Conservation (phyloP, 2,329 filamentous ascomycete genomes). For the Diaporthe aspalathi region DNA sequence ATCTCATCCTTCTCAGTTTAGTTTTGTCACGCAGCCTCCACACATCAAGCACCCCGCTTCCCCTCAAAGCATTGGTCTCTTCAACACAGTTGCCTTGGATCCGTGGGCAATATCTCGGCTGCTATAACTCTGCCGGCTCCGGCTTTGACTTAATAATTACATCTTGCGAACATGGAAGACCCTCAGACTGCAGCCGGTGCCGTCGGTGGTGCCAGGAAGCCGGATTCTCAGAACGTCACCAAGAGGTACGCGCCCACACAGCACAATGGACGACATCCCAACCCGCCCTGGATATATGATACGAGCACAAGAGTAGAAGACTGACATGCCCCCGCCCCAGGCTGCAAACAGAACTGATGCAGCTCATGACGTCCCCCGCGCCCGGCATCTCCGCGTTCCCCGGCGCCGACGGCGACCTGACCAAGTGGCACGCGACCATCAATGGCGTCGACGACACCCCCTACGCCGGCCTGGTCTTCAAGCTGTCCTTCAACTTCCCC, state of each 20-base stretch:
- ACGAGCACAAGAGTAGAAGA: neutral
- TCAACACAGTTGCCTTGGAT: neutral
- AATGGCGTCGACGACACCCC: slow-evolving; percentile 91
- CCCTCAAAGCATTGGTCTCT: slow-evolving; percentile 14
- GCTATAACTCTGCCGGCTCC: slow-evolving; percentile 7
- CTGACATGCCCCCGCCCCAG: slow-evolving; percentile 59
- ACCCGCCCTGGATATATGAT: neutral
- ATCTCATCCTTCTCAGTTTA: slow-evolving; percentile 8
- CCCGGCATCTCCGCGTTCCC: slow-evolving; percentile 97
- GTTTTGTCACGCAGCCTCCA: slow-evolving; percentile 1
- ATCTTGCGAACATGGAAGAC: slow-evolving; percentile 60
- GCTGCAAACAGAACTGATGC: slow-evolving; percentile 97
- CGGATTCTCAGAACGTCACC: slow-evolving; percentile 79
- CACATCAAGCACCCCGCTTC: neutral
- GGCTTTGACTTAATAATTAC: neutral
- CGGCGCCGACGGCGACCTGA: slow-evolving; percentile 86
- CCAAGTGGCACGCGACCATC: slow-evolving; percentile 94
- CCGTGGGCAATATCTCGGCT: neutral
- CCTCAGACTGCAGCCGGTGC: slow-evolving; percentile 71
- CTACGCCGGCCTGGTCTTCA: slow-evolving; percentile 88
- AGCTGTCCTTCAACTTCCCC: slow-evolving; percentile 91
- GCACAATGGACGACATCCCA: neutral
- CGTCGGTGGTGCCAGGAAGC: slow-evolving; percentile 66
- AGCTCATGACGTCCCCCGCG: slow-evolving; percentile 94
- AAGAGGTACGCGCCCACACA: slow-evolving; percentile 70